Evolutionary conservation across 1,284 basidiomycete species (phyloP).

Genomic region (Malassezia caprae): DNA sequence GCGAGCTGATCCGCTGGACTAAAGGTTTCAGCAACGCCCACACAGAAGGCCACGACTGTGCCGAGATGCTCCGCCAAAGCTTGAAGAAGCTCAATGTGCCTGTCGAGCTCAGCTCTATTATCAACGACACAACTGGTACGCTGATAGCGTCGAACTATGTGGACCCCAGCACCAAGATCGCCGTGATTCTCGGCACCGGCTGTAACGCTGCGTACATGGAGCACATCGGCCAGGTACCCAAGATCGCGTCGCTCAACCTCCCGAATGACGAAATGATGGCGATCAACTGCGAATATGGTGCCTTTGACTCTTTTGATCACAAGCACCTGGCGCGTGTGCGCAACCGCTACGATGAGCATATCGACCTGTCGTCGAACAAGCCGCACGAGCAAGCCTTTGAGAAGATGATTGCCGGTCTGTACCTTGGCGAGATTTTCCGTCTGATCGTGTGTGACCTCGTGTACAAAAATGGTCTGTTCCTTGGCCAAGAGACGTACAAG

Average conservation of each 20-base stretch:
- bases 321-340: conserved; percentile 67
- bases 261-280: conserved; percentile 67
- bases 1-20: conserved; percentile 90
- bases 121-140: conserved; percentile 91
- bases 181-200: conserved; percentile 93
- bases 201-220: conserved; percentile 86
- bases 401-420: conserved; percentile 97
- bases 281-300: conserved; percentile 95
- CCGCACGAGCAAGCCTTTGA: conserved; percentile 87
- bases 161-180: conserved; percentile 77
- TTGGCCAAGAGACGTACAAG: conserved; percentile 93
- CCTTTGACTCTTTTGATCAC: conserved; percentile 92
- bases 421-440: conserved; percentile 90
- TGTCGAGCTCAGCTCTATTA: conserved; percentile 44
- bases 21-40: conserved; percentile 91
- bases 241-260: conserved; percentile 67
- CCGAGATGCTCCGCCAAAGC: conserved; percentile 76
- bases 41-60: conserved; percentile 85
- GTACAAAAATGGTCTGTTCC: conserved; percentile 89
- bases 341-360: conserved; percentile 84
- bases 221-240: conserved; percentile 62
- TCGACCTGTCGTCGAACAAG: conserved; percentile 91
- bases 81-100: conserved; percentile 57
- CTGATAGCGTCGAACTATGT: conserved; percentile 95
- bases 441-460: conserved; percentile 89